phyloP scores from a whole-genome alignment of 371 early-diverging fungal species.

The Apophysomyces elegans region DNA sequence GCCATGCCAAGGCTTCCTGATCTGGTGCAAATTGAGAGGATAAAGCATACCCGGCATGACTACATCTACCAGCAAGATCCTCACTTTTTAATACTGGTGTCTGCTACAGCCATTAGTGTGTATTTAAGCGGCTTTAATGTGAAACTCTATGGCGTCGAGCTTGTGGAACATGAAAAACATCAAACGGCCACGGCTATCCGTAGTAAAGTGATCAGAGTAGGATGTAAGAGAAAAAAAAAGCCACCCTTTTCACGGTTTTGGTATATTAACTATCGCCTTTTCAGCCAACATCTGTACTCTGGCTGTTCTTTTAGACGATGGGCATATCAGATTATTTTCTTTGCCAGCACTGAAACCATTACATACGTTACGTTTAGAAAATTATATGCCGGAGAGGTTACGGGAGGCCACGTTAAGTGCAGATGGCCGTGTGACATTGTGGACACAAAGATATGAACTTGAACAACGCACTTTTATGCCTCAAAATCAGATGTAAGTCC shows the following conservation, averaged over 20 bases:
- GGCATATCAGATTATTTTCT: conserved; percentile 29
- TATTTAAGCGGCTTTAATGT: conserved; percentile 38
- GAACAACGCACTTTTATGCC: conserved; percentile 42
- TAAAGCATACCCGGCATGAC: conserved; percentile 22
- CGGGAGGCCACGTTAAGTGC: conserved; percentile 37
- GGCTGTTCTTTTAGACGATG: conserved; percentile 27
- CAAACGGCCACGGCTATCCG: conserved; percentile 18
- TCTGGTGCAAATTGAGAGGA: not conserved
- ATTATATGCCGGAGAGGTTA: conserved; percentile 14
- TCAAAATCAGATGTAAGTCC: conserved; percentile 42
- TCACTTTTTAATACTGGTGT: conserved; percentile 35
- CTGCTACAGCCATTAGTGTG: conserved; percentile 16
- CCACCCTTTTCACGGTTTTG: too few relatives aligned
- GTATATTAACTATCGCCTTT: not conserved
- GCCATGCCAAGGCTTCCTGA: conserved; percentile 3
- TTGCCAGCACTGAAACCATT: conserved; percentile 30
- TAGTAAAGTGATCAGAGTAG: conserved; percentile 24
- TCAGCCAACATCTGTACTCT: conserved; percentile 29
- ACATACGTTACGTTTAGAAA: not conserved
- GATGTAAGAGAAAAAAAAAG: conserved; percentile 21
- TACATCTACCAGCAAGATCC: conserved; percentile 41
- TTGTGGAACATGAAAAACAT: conserved; percentile 19
- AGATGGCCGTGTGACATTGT: conserved; percentile 57
- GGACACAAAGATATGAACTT: conserved; percentile 50
- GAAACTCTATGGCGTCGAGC: conserved; percentile 26